These are phyloP conservation scores for Globisporangium carolinianum DNA, from an alignment of 352 stramenopile genomes.

Conservation along the genomic window DNA sequence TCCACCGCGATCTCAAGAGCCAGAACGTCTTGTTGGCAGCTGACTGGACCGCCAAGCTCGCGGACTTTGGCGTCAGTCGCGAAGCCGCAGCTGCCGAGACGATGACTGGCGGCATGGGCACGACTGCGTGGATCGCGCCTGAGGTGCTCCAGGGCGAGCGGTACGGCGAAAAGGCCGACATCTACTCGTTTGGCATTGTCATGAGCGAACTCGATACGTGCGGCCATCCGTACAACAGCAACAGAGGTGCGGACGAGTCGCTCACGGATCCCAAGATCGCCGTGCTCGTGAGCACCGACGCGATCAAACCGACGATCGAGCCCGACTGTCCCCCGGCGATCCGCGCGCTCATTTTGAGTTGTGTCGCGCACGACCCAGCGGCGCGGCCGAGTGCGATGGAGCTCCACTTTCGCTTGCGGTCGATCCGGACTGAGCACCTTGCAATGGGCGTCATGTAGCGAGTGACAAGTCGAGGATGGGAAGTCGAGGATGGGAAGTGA, in stretches of 20 bases:
- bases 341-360: constrained; percentile 35
- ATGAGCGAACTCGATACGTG: constrained; percentile 32
- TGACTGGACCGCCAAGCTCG: constrained; percentile 37
- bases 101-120: constrained; percentile 28
- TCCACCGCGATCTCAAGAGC: constrained; percentile 44
- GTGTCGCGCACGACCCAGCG: constrained; percentile 35
- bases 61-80: constrained; percentile 50
- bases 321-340: constrained; percentile 42
- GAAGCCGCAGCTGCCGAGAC: constrained; percentile 19
- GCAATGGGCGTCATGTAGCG: not conserved
- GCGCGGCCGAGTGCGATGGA: constrained; percentile 49
- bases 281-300: constrained; percentile 34
- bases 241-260: constrained; percentile 66
- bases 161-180: constrained; percentile 22
- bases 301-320: constrained; percentile 38
- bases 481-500: too few relatives aligned
- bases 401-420: constrained; percentile 48
- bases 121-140: constrained; percentile 30
- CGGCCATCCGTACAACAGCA: constrained; percentile 73
- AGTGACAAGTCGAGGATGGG: too few relatives aligned
- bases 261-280: constrained; percentile 71
- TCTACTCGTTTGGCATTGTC: constrained; percentile 33
- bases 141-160: constrained; percentile 25
- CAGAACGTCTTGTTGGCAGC: constrained; percentile 37
- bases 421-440: constrained; percentile 2